Conservation (phyloP, 306 rosid species). For the Malus orientalis region DNA sequence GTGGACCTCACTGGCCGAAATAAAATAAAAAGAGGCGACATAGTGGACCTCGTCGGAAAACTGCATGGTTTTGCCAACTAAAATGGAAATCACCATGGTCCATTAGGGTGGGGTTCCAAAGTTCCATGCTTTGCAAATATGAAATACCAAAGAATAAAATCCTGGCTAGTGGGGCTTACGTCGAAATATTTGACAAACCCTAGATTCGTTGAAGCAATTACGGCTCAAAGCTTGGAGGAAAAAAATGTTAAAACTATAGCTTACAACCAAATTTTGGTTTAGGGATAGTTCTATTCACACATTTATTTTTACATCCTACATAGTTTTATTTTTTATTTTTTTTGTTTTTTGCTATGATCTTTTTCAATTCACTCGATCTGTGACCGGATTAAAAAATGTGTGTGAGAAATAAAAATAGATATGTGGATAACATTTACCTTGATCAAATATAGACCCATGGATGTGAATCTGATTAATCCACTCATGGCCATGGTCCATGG, state of each 20-base stretch:
- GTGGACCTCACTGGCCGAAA: too few relatives aligned
- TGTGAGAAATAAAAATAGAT: too few relatives aligned
- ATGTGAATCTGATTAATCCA: not conserved
- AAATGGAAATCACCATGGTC: conserved; percentile 10
- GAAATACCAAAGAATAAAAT: not conserved
- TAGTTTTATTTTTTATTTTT: too few relatives aligned
- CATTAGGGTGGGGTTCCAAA: not conserved
- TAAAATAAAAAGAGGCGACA: not conserved
- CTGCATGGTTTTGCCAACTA: conserved; percentile 3
- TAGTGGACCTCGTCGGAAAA: not conserved
- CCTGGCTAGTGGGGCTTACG: not conserved
- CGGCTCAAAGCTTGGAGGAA: not conserved
- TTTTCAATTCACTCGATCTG: too few relatives aligned
- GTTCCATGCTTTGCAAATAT: not conserved
- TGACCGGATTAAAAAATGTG: too few relatives aligned
- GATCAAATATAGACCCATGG: not conserved
- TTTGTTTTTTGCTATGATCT: too few relatives aligned
- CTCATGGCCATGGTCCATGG: not conserved
- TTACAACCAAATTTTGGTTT: too few relatives aligned
- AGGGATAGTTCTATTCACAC: too few relatives aligned
- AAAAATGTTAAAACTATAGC: not conserved
- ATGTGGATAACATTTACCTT: too few relatives aligned
- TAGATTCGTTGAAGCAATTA: not conserved
- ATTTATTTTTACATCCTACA: too few relatives aligned
- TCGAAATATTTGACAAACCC: not conserved